phyloP scores from a whole-genome alignment of 2,329 filamentous ascomycete genomes.

The Exophiala sp. region DNA sequence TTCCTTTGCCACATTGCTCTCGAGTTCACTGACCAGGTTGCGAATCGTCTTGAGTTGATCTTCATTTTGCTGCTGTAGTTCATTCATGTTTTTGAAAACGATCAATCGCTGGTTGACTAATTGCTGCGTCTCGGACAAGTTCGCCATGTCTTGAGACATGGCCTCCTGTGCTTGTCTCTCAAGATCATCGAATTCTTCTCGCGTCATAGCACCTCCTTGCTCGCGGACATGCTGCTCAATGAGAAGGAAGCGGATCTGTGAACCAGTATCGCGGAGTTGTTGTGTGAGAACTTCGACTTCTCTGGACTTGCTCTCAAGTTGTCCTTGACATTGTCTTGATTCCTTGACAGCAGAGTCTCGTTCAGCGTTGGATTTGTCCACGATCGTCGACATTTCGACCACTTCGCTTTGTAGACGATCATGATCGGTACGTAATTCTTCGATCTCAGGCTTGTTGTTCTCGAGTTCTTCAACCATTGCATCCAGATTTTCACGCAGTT shows the following conservation, averaged over 20 bases:
- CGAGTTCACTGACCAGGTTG: conserved; percentile 81
- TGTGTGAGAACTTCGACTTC: conserved; percentile 78
- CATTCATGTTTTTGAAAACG: conserved; percentile 78
- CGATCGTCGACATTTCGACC: conserved; percentile 75
- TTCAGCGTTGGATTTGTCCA: conserved; percentile 77
- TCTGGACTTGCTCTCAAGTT: conserved; percentile 57
- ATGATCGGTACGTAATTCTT: conserved; percentile 78
- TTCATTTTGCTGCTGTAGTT: conserved; percentile 83
- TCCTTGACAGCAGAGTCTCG: conserved; percentile 75
- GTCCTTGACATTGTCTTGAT: conserved; percentile 72
- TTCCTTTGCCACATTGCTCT: conserved; percentile 77
- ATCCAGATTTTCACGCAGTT: conserved; percentile 73
- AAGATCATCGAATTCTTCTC: conserved; percentile 70
- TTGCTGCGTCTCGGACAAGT: conserved; percentile 78
- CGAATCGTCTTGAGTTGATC: conserved; percentile 79
- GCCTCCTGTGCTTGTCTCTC: conserved; percentile 47
- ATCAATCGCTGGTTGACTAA: conserved; percentile 89
- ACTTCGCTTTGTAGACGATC: conserved; percentile 76
- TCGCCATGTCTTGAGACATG: conserved; percentile 71
- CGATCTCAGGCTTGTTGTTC: conserved; percentile 79
- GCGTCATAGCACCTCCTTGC: conserved; percentile 73
- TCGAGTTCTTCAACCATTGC: conserved; percentile 84
- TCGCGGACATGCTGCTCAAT: conserved; percentile 82
- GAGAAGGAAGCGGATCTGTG: conserved; percentile 84
- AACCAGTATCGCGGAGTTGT: conserved; percentile 83